Conservation (phyloP, 495 filamentous ascomycete species). For the Talaromyces borbonicus region DNA sequence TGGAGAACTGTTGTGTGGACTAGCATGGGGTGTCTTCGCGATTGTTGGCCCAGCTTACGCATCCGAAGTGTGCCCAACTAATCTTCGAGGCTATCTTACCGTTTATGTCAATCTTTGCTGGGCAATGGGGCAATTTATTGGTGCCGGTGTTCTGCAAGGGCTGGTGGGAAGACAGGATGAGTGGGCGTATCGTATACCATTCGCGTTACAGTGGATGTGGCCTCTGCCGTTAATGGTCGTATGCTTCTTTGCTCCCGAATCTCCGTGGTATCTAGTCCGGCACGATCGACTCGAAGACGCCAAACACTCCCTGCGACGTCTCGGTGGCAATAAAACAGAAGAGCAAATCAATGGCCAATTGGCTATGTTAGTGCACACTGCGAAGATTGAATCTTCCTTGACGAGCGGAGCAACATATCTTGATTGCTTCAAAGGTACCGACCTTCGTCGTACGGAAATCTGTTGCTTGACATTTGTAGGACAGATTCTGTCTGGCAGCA, state of each 20-base stretch:
- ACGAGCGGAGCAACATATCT: slow-evolving; percentile 35
- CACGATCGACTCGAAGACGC: slow-evolving; percentile 38
- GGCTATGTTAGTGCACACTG: slow-evolving; percentile 52
- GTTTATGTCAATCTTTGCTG: slow-evolving; percentile 29
- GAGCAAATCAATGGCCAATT: slow-evolving; percentile 32
- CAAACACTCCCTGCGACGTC: slow-evolving; percentile 27
- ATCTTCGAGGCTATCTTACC: slow-evolving; percentile 27
- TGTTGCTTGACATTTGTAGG: slow-evolving; percentile 31
- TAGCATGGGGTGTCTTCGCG: slow-evolving; percentile 44
- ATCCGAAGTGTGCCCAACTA: slow-evolving; percentile 33
- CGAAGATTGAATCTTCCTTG: slow-evolving; percentile 48
- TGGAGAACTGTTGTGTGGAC: slow-evolving; percentile 35
- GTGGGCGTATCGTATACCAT: slow-evolving; percentile 25
- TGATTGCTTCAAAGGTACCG: slow-evolving; percentile 34
- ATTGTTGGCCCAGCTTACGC: slow-evolving; percentile 52
- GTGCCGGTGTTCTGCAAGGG: slow-evolving; percentile 26
- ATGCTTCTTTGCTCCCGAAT: slow-evolving; percentile 36
- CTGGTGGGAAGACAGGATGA: slow-evolving; percentile 19
- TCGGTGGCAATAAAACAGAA: slow-evolving; percentile 40
- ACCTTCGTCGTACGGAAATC: slow-evolving; percentile 36
- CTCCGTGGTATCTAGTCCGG: slow-evolving; percentile 37
- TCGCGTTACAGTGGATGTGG: slow-evolving; percentile 49
- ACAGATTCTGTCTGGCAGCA: slow-evolving; percentile 31
- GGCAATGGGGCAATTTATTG: slow-evolving; percentile 26
- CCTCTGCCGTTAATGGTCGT: slow-evolving; percentile 31